Conservation (phyloP, 78 protist genomes). For the Planoprotostelium fungivorum region DNA sequence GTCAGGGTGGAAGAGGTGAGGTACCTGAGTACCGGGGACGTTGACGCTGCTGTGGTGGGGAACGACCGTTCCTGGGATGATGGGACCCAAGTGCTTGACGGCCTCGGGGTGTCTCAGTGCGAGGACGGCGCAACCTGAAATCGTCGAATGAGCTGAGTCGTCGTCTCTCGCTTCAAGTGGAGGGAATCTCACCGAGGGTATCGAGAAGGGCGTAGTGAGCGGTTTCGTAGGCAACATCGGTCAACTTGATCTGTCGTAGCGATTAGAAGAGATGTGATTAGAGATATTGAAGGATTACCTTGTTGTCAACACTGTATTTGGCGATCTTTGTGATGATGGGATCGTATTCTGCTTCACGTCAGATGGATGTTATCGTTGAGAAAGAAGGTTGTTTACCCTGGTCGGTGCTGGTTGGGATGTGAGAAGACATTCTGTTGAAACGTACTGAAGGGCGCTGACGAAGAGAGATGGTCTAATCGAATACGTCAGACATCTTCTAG, state of each 20-base stretch:
- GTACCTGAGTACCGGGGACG: slow-evolving; percentile 52
- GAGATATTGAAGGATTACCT: not conserved
- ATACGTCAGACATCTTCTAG: no score
- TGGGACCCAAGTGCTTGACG: slow-evolving; percentile 60
- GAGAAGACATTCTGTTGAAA: not conserved
- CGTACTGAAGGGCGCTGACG: no score
- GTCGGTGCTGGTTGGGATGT: not conserved
- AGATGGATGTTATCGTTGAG: not conserved
- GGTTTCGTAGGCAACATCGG: not conserved
- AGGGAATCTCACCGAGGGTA: not conserved
- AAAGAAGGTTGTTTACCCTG: not conserved
- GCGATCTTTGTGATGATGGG: not conserved
- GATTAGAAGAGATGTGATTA: no score
- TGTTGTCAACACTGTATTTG: not conserved
- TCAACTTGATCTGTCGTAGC: not conserved
- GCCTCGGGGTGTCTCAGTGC: slow-evolving; percentile 29
- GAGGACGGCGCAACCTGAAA: slow-evolving; percentile 52
- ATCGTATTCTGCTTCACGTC: not conserved
- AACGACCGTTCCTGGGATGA: slow-evolving; percentile 27
- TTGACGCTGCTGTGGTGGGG: slow-evolving; percentile 32
- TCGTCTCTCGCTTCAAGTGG: not conserved
- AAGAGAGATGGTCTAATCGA: no score
- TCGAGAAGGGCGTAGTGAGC: not conserved
- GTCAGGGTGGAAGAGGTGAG: not conserved
- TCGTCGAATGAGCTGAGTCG: not conserved